Evolutionary conservation across 1,139 yeast species (phyloP), one percentile per base, ranked within the genome.

Genomic region (Saccharomyces hybrid): DNA sequence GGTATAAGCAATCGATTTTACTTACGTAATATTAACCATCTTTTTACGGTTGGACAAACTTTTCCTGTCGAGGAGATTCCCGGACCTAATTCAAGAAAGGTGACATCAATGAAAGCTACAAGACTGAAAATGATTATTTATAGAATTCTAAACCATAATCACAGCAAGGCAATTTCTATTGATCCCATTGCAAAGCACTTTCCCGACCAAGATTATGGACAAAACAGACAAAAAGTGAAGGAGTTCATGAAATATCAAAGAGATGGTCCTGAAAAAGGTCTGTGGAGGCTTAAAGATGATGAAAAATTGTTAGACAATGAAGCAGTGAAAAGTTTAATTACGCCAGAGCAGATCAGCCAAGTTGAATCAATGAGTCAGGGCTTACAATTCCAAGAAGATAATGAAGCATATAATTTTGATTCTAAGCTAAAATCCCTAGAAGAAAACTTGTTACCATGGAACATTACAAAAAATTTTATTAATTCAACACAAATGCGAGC

Each of bases 161-260:
- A 87, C 1, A 81, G 83, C 49, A 84, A 88, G 47, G 77, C 98
- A 52, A 78, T 95, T 48, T 78, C 88, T 6, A 96, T 95, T 2
- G 86, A 86, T 60, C 98, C 95, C 63, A 88, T 95, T 26, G 85
- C 96, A 0, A 81, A 81, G 53, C 98, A 93, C 73, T 95, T 95
- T 67, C 99, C 99, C 0, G 98, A 91, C 63, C 98, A 91, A 69
- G 91, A 88, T 67, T 98, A 93, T 67, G 91, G 93, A 90, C 99
- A 95, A 70, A 93, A 90, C 66, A 80, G 99, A 63, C 98, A 93
- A 72, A 78, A 97, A 59, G 78, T 95, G 57, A 95, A 95, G 70
- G 99, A 95, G 71, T 95, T 95, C 63, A 95, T 95, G 99, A 98
- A 91, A 66, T 95, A 88, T 65, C 98, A 91, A 73, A 78, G 98